phyloP scores from a whole-genome alignment of 805 yeast genomes.

The Metahyphopichia silvanorum region DNA sequence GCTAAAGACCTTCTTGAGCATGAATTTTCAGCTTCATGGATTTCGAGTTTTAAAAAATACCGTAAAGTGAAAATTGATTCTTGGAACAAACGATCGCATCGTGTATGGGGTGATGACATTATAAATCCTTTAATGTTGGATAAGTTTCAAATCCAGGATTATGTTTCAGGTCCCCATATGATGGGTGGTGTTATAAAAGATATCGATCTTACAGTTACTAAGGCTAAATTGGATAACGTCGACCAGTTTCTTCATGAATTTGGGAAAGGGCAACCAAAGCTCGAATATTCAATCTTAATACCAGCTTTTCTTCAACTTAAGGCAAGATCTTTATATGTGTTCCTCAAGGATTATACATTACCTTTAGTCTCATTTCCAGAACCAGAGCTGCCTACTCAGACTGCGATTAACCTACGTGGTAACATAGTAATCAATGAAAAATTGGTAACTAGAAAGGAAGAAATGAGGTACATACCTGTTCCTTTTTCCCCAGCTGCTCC shows the following conservation, averaged over 20 bases:
- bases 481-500: constrained; percentile 56
- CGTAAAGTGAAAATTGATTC: constrained; percentile 15
- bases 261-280: constrained; percentile 52
- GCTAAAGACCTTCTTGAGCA: constrained; percentile 24
- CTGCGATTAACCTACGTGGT: constrained; percentile 30
- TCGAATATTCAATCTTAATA: constrained; percentile 52
- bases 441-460: constrained; percentile 38
- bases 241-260: constrained; percentile 32
- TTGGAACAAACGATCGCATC: constrained; percentile 23
- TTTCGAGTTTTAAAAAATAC: constrained; percentile 25
- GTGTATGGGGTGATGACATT: constrained; percentile 34
- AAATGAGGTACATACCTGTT: constrained; percentile 49
- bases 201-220: constrained; percentile 26
- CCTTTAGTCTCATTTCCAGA: constrained; percentile 54
- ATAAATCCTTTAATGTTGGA: constrained; percentile 25
- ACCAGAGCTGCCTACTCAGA: constrained; percentile 12
- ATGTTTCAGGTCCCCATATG: constrained; percentile 31
- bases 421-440: constrained; percentile 60
- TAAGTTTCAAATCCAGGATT: constrained; percentile 33
- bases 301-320: constrained; percentile 47
- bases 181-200: constrained; percentile 26
- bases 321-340: constrained; percentile 41
- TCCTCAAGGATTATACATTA: constrained; percentile 52
- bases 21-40: constrained; percentile 34
- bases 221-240: constrained; percentile 28